A percentile compares a stretch with the other conserved stretches of the same genome.
Conservation (phyloP, 2,329 filamentous ascomycete species). For the Trichoderma atrobrunneum region DNA sequence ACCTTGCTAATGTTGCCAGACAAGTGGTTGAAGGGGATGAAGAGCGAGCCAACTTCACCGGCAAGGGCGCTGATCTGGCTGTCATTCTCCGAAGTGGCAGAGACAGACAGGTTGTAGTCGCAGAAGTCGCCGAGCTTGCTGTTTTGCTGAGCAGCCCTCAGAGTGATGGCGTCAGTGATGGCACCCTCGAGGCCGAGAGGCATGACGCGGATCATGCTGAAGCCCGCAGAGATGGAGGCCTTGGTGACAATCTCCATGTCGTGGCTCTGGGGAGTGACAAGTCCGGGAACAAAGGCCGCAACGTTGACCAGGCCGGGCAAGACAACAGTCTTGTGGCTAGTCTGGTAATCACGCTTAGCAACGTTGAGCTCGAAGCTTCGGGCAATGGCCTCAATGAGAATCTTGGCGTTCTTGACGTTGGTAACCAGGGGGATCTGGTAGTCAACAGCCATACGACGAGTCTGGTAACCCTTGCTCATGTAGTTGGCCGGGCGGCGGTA, state of each 20-base stretch:
- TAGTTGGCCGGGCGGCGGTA: constrained; percentile 96
- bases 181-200: constrained; percentile 70
- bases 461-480: constrained; percentile 96
- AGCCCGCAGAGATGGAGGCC: constrained; percentile 71
- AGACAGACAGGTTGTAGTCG: constrained; percentile 60
- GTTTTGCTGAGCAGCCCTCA: constrained; percentile 70
- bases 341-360: constrained; percentile 83
- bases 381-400: constrained; percentile 89
- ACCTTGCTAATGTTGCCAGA: constrained; percentile 84
- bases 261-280: constrained; percentile 60
- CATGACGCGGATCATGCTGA: constrained; percentile 79
- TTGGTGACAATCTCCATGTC: constrained; percentile 70
- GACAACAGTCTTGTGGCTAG: constrained; percentile 74
- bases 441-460: constrained; percentile 95
- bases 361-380: constrained; percentile 85
- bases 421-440: constrained; percentile 95
- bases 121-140: constrained; percentile 65
- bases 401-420: constrained; percentile 99
- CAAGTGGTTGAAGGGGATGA: constrained; percentile 79
- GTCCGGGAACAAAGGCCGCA: constrained; percentile 74
- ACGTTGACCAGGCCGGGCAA: constrained; percentile 76
- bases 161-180: constrained; percentile 67
- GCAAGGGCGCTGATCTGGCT: constrained; percentile 71
- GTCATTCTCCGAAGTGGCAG: constrained; percentile 32
- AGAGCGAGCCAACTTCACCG: constrained; percentile 73